phyloP scores from a whole-genome alignment of 1,139 yeast species.

The Ogataea hybrid region DNA sequence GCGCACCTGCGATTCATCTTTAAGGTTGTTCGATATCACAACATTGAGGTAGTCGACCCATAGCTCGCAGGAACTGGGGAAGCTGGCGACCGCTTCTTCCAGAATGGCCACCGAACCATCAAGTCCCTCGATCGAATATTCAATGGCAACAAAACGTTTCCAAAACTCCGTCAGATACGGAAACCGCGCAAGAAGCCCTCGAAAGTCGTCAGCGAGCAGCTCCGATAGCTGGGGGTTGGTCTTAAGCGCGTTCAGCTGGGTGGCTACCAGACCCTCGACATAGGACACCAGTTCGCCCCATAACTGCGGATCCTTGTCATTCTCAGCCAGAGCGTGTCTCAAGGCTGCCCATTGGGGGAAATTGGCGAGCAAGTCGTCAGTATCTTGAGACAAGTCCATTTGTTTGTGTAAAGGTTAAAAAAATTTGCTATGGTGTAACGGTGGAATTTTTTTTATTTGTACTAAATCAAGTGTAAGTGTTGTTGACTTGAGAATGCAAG shows the following conservation, averaged over 20 bases:
- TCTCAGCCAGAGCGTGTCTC: slow-evolving; percentile 19
- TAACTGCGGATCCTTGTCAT: slow-evolving; percentile 20
- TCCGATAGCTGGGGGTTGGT: slow-evolving; percentile 20
- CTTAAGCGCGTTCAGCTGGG: slow-evolving; percentile 19
- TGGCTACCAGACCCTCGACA: slow-evolving; percentile 25
- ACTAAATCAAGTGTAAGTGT: slow-evolving; percentile 4
- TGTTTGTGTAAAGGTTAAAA: neutral
- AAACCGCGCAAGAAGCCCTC: slow-evolving; percentile 44
- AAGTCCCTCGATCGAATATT: slow-evolving; percentile 53
- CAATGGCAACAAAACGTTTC: slow-evolving; percentile 56
- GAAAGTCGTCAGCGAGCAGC: slow-evolving; percentile 35
- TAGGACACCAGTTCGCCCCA: slow-evolving; percentile 26
- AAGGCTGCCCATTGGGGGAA: slow-evolving; percentile 30
- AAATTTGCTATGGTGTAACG: slow-evolving; percentile 2
- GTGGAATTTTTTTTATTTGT: slow-evolving; percentile 3
- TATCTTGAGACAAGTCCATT: slow-evolving; percentile 3
- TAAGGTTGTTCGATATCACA: slow-evolving; percentile 37
- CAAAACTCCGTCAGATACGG: slow-evolving; percentile 59
- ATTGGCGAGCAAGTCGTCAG: slow-evolving; percentile 11
- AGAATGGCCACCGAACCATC: slow-evolving; percentile 47
- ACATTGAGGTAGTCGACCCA: slow-evolving; percentile 67
- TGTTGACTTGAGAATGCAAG: slow-evolving; percentile 50
- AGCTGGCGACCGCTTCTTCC: slow-evolving; percentile 44
- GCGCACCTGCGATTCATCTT: slow-evolving; percentile 35
- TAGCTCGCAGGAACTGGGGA: slow-evolving; percentile 56